Conservation (phyloP, 2,329 filamentous ascomycete species). For the Trichoderma hamatum region DNA sequence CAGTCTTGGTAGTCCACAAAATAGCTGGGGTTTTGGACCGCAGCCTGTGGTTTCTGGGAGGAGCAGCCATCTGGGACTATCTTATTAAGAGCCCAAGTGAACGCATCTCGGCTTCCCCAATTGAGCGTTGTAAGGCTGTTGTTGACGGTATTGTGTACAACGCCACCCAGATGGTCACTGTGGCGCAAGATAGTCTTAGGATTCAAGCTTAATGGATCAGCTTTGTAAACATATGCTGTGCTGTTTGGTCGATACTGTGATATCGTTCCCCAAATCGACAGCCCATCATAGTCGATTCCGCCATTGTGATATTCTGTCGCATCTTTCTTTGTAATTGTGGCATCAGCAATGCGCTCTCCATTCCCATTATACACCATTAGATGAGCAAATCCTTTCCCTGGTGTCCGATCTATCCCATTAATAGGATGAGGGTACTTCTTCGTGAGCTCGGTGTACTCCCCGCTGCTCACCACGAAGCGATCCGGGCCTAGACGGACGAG, state of each 20-base stretch:
- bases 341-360: slow-evolving; percentile 49
- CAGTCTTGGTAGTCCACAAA: slow-evolving; percentile 57
- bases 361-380: slow-evolving; percentile 49
- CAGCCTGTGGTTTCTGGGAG: slow-evolving; percentile 28
- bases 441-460: slow-evolving; percentile 47
- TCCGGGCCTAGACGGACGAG: slow-evolving; percentile 48
- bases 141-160: slow-evolving; percentile 46
- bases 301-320: slow-evolving; percentile 50
- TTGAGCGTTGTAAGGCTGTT: slow-evolving; percentile 47
- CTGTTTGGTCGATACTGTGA: slow-evolving; percentile 53
- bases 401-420: slow-evolving; percentile 54
- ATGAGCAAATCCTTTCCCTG: slow-evolving; percentile 50
- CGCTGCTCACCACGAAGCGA: slow-evolving; percentile 50
- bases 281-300: slow-evolving; percentile 53
- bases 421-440: slow-evolving; percentile 47
- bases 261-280: slow-evolving; percentile 50
- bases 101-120: slow-evolving; percentile 50
- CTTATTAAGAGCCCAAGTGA: slow-evolving; percentile 39
- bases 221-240: slow-evolving; percentile 47
- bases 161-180: slow-evolving; percentile 50
- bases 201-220: slow-evolving; percentile 43
- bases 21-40: slow-evolving; percentile 45
- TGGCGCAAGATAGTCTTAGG: slow-evolving; percentile 42
- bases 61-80: slow-evolving; percentile 30
- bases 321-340: slow-evolving; percentile 45